A percentile compares a stretch with the other conserved stretches of the same genome.
These are phyloP conservation scores for Clonostachys byssicola DNA, from an alignment of 2,329 filamentous ascomycete genomes.

Conservation along the genomic window DNA sequence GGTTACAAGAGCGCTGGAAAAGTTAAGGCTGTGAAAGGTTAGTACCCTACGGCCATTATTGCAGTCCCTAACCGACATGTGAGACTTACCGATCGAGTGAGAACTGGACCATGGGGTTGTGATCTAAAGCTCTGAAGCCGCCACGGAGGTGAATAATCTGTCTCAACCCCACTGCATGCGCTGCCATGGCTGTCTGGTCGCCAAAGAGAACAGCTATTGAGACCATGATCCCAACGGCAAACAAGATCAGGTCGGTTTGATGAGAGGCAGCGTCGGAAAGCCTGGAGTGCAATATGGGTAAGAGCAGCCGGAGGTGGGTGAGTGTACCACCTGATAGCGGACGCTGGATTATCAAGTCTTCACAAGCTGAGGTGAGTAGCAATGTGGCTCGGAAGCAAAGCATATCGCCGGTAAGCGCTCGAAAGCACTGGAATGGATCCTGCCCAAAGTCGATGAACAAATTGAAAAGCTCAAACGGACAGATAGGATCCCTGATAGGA, in stretches of 20 bases:
- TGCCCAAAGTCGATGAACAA: neutral
- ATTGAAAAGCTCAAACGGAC: constrained; percentile 1
- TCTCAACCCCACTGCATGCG: neutral
- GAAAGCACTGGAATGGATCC: neutral
- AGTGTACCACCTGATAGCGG: neutral
- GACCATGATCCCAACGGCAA: constrained; percentile 1
- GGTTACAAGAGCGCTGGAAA: too few relatives aligned
- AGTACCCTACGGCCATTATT: too few relatives aligned
- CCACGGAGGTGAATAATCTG: constrained; percentile 1
- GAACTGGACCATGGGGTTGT: neutral
- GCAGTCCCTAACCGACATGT: too few relatives aligned
- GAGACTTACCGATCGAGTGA: neutral
- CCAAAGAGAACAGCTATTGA: constrained; percentile 1
- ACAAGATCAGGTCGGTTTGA: neutral
- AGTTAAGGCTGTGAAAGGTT: too few relatives aligned
- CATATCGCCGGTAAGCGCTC: neutral
- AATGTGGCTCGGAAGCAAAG: neutral
- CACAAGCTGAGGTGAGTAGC: neutral
- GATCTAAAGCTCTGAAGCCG: neutral
- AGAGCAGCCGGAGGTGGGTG: neutral
- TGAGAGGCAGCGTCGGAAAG: neutral
- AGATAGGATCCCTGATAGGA: constrained; percentile 1
- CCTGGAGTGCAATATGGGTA: neutral
- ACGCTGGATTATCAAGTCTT: neutral
- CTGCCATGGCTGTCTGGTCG: neutral